These are phyloP conservation scores for Fraxinus platypoda DNA, from an alignment of 305 asterid genomes.

Conservation along the genomic window DNA sequence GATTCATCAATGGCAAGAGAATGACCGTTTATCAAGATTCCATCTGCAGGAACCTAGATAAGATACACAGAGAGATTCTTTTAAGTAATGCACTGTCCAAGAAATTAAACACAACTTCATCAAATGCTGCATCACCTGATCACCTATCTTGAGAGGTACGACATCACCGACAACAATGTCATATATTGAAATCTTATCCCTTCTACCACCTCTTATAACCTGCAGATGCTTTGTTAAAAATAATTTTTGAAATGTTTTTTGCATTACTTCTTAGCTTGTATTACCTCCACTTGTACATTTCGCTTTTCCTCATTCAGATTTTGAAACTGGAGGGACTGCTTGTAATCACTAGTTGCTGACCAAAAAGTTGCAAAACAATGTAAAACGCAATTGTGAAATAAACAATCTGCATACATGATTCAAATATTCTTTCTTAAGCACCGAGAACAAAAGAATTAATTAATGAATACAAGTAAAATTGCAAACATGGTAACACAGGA, in stretches of 20 bases:
- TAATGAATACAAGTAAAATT: background rate
- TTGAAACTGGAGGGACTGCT: slow-evolving; percentile 92
- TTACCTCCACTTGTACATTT: slow-evolving; percentile 87
- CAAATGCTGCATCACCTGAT: slow-evolving; percentile 56
- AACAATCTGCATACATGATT: background rate
- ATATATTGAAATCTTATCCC: slow-evolving; percentile 81
- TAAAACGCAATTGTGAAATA: background rate
- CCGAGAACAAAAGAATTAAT: background rate
- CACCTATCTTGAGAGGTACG: slow-evolving; percentile 90
- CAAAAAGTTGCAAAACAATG: slow-evolving; percentile 22
- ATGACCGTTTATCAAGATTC: slow-evolving; percentile 75
- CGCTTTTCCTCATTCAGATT: slow-evolving; percentile 88
- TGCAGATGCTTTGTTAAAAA: slow-evolving; percentile 25
- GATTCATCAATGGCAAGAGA: slow-evolving; percentile 96
- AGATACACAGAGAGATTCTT: slow-evolving; percentile 21
- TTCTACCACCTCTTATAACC: slow-evolving; percentile 87
- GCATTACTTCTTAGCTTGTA: slow-evolving; percentile 15
- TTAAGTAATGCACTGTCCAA: slow-evolving; percentile 15
- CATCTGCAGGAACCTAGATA: slow-evolving; percentile 89
- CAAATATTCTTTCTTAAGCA: background rate
- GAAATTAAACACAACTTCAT: slow-evolving; percentile 10
- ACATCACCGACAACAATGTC: slow-evolving; percentile 93
- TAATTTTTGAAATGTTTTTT: background rate
- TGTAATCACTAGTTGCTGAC: slow-evolving; percentile 87
- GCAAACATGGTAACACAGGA: slow-evolving; percentile 9